Percentiles rank a stretch among this genome's conserved stretches.
phyloP scores from a whole-genome alignment of 2,329 filamentous ascomycete genomes.

The Aspergillus unguis region DNA sequence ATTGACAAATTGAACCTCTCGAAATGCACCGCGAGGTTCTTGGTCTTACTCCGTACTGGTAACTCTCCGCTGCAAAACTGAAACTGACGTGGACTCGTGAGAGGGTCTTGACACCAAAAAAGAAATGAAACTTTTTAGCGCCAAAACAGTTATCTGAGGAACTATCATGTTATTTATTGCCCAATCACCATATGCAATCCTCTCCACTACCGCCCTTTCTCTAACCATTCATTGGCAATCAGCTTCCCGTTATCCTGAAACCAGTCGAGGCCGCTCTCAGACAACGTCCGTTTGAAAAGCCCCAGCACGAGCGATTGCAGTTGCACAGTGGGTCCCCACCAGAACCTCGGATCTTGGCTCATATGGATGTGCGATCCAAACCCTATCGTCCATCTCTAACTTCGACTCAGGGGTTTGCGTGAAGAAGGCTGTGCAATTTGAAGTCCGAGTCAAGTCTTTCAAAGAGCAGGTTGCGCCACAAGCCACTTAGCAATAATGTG shows the following conservation, averaged over 20 bases:
- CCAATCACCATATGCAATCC: conserved; percentile 3
- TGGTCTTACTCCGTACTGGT: background rate
- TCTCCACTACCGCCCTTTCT: conserved; percentile 2
- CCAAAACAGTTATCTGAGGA: conserved; percentile 14
- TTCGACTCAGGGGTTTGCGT: background rate
- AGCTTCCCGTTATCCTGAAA: conserved; percentile 19
- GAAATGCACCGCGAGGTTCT: too few relatives aligned
- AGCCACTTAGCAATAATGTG: background rate
- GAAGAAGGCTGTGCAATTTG: background rate
- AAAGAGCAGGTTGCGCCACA: conserved; percentile 1
- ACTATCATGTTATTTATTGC: conserved; percentile 5
- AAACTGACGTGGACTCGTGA: conserved; percentile 18
- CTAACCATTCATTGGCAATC: conserved; percentile 10
- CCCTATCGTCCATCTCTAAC: background rate
- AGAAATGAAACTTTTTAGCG: conserved; percentile 13
- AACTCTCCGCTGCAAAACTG: conserved; percentile 8
- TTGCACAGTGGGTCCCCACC: conserved; percentile 13
- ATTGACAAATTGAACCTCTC: background rate
- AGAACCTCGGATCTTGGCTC: conserved; percentile 11
- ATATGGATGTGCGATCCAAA: conserved; percentile 2
- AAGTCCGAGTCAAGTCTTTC: background rate
- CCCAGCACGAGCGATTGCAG: conserved; percentile 9
- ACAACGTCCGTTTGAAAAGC: conserved; percentile 6
- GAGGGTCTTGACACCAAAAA: conserved; percentile 10
- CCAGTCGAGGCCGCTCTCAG: conserved; percentile 13